Evolutionary conservation across 331 rosid species (phyloP).

Genomic region (Quercus lobata): DNA sequence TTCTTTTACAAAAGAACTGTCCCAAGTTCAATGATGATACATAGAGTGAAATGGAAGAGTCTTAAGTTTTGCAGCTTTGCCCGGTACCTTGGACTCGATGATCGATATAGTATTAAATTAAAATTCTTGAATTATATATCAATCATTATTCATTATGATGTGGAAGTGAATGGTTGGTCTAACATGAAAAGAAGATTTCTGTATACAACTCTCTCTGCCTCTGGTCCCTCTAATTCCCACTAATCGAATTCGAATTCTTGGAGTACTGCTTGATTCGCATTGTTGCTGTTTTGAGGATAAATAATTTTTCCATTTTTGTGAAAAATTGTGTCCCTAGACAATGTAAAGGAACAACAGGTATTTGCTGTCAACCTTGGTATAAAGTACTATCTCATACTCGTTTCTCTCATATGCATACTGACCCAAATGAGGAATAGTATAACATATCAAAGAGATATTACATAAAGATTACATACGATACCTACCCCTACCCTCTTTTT

Average conservation of each 20-base stretch:
- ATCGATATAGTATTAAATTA: neutral
- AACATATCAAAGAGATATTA: no score
- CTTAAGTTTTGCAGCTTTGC: conserved; percentile 9
- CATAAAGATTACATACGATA: no score
- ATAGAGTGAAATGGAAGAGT: conserved; percentile 2
- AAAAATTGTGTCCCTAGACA: no score
- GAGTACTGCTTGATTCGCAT: neutral
- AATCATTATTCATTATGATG: no score
- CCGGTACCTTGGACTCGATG: neutral
- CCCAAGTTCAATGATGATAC: conserved; percentile 12
- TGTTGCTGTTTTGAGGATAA: neutral
- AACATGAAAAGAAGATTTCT: neutral
- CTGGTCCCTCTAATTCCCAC: neutral
- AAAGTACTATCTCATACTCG: no score
- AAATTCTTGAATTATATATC: neutral
- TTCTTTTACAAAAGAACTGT: conserved; percentile 16
- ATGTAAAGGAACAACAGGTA: no score
- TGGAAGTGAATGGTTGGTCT: neutral
- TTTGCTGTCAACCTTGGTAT: no score
- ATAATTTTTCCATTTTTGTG: neutral
- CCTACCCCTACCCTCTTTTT: no score
- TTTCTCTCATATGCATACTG: no score
- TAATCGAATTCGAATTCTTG: neutral
- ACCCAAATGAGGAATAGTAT: no score
- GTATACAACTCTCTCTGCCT: neutral